These are phyloP conservation scores for Pseudogymnoascus pannorum DNA, from an alignment of 2,329 filamentous ascomycete species.

Conservation along the genomic window DNA sequence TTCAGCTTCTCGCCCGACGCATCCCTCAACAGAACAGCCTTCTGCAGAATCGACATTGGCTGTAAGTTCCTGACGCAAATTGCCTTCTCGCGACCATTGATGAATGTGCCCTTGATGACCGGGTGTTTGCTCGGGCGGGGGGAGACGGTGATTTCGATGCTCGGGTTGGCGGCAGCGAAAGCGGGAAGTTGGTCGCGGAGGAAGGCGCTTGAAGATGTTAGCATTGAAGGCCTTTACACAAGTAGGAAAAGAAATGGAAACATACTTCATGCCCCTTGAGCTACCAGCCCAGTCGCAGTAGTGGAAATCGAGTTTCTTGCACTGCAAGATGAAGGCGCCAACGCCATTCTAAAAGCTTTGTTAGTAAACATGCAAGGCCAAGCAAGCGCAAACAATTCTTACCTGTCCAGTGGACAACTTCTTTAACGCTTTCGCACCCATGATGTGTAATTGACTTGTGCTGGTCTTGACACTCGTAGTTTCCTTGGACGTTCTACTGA, in stretches of 20 bases:
- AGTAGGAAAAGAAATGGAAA: constrained; percentile 14
- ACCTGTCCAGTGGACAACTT: constrained; percentile 48
- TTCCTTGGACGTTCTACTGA: neutral
- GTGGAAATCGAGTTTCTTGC: constrained; percentile 90
- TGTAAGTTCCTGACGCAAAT: constrained; percentile 86
- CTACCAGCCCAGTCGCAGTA: constrained; percentile 96
- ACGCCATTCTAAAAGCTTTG: constrained; percentile 74
- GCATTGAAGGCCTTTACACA: constrained; percentile 2
- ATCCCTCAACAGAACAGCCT: constrained; percentile 66
- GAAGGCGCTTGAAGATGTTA: constrained; percentile 54
- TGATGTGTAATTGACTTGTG: constrained; percentile 16
- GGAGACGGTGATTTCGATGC: constrained; percentile 86
- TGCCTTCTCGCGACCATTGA: constrained; percentile 80
- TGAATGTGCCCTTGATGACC: constrained; percentile 80
- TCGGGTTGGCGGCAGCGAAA: constrained; percentile 76
- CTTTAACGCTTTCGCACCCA: constrained; percentile 49
- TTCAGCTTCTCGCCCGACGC: constrained; percentile 68
- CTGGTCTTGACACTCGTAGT: neutral
- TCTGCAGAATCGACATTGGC: constrained; percentile 70
- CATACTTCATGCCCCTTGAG: constrained; percentile 89
- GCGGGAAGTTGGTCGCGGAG: constrained; percentile 66
- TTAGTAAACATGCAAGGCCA: constrained; percentile 13
- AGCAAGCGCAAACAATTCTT: constrained; percentile 18
- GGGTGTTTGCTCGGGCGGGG: constrained; percentile 87
- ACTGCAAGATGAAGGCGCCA: constrained; percentile 93